Conservation (phyloP, 495 filamentous ascomycete species). For the Talaromyces stipitatus region DNA sequence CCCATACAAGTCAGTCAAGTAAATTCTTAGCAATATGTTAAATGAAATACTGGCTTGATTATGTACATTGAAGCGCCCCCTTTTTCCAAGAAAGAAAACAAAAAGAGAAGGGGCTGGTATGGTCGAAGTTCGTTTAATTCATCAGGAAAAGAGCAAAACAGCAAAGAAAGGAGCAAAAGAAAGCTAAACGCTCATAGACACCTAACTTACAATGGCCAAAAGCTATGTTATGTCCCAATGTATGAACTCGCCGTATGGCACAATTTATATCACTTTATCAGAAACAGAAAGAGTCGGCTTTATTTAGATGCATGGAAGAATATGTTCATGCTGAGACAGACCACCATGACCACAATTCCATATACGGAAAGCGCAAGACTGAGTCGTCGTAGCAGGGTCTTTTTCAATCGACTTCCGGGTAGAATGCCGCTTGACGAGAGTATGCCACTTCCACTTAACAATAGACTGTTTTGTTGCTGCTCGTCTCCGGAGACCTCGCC, state of each 20-base stretch:
- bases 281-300: constrained; percentile 10
- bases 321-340: constrained; percentile 78
- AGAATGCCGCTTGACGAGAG: constrained; percentile 39
- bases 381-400: constrained; percentile 57
- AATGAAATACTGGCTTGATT: neutral
- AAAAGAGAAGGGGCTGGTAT: no score
- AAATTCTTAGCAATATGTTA: neutral
- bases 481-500: constrained; percentile 38
- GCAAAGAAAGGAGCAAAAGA: neutral
- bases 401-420: constrained; percentile 49
- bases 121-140: no score
- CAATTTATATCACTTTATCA: neutral
- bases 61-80: neutral
- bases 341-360: constrained; percentile 79
- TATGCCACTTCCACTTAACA: constrained; percentile 22
- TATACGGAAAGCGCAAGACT: constrained; percentile 75
- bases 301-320: constrained; percentile 57
- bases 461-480: constrained; percentile 26
- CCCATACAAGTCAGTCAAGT: neutral
- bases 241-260: neutral
- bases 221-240: neutral
- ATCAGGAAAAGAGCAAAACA: constrained; percentile 1
- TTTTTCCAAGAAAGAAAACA: neutral
- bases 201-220: neutral
- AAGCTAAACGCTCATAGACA: neutral